A percentile compares a stretch with the other conserved stretches of the same genome.
Evolutionary conservation across 306 rosid genomes (phyloP).

Genomic region (Phaseolus lunatus): DNA sequence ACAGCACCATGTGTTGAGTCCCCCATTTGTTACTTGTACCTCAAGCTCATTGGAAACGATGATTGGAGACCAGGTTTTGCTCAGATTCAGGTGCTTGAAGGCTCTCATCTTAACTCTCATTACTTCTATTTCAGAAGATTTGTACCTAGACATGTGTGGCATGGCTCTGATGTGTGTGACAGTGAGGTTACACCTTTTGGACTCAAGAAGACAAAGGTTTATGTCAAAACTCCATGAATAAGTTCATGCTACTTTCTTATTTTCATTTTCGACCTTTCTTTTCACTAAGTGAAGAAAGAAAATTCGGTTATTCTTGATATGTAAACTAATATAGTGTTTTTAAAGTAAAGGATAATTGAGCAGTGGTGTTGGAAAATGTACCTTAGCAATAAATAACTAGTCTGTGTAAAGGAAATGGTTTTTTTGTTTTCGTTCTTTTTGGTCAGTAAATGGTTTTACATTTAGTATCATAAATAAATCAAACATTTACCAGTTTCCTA

Average conservation of each 20-base stretch:
- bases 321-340: not conserved
- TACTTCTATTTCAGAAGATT: conserved; percentile 67
- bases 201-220: conserved; percentile 58
- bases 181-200: conserved; percentile 79
- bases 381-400: not conserved
- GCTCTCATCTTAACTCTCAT: conserved; percentile 61
- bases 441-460: too few species aligned
- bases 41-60: conserved; percentile 68
- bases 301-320: not conserved
- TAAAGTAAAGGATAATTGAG: not conserved
- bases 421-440: too few species aligned
- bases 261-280: conserved; percentile 14
- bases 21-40: conserved; percentile 74
- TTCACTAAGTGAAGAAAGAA: not conserved
- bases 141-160: conserved; percentile 80
- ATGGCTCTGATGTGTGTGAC: conserved; percentile 73
- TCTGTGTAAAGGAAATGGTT: not conserved
- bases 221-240: conserved; percentile 43
- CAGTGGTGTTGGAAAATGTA: not conserved
- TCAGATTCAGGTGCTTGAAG: conserved; percentile 55
- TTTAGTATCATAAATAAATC: too few species aligned
- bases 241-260: not conserved
- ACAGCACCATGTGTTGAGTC: conserved; percentile 67
- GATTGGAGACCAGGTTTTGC: conserved; percentile 88
- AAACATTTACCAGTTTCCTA: too few species aligned